These are phyloP conservation scores for Carpinus viminea DNA, from an alignment of 306 rosid species.

Conservation along the genomic window DNA sequence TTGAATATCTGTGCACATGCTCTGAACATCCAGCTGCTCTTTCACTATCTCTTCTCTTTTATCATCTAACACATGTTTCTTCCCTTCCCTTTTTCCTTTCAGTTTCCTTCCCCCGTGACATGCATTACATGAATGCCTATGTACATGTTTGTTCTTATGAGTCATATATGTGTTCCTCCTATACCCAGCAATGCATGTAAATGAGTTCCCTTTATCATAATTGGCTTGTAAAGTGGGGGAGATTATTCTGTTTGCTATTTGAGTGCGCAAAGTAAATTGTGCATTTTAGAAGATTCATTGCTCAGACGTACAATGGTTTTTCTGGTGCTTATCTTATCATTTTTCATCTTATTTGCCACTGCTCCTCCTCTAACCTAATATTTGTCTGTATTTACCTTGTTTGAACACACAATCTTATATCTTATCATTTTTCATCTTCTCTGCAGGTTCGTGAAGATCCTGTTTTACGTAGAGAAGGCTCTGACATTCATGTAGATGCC, in stretches of 20 bases:
- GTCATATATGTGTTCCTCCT: background rate
- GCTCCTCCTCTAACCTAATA: background rate
- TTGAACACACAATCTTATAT: slow-evolving; percentile 13
- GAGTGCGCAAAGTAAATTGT: background rate
- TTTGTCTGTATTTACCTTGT: background rate
- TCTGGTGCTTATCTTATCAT: background rate
- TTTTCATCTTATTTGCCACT: background rate
- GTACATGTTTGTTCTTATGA: too few species aligned
- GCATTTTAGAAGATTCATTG: background rate
- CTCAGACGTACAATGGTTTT: background rate
- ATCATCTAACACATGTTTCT: background rate
- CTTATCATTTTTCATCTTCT: background rate
- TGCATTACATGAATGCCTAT: too few species aligned
- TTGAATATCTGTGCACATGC: background rate
- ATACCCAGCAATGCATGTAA: background rate
- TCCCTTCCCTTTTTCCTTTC: background rate
- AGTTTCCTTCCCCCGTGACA: too few species aligned
- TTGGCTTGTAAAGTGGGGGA: background rate
- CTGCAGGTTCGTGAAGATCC: slow-evolving; percentile 85
- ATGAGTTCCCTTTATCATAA: background rate
- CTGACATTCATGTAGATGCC: slow-evolving; percentile 88
- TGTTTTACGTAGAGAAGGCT: slow-evolving; percentile 81
- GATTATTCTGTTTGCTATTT: background rate
- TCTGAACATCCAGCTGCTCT: background rate
- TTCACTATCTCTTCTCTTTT: background rate